Evolutionary conservation across 805 yeast species (phyloP).

Genomic region (Spathaspora gorwiae): DNA sequence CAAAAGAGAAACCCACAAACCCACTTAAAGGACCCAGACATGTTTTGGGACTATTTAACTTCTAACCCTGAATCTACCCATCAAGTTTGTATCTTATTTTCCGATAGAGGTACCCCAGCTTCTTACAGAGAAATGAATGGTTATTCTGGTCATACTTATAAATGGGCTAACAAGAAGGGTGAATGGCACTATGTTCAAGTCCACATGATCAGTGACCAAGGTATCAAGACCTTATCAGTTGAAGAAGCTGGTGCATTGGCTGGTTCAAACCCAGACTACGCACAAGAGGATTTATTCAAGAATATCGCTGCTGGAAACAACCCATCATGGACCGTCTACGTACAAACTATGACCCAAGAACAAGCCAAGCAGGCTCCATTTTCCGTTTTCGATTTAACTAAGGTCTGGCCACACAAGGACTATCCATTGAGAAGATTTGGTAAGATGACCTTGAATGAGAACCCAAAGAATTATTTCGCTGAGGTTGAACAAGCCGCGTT

Average conservation of each 20-base stretch:
- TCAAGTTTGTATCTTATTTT: conserved; percentile 68
- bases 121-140: conserved; percentile 77
- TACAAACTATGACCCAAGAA: conserved; percentile 82
- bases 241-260: conserved; percentile 67
- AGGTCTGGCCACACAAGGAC: conserved; percentile 85
- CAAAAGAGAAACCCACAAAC: conserved; percentile 85
- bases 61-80: conserved; percentile 71
- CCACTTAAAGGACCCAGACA: conserved; percentile 71
- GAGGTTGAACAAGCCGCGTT: conserved; percentile 61
- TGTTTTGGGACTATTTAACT: conserved; percentile 82
- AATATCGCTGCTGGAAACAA: conserved; percentile 70
- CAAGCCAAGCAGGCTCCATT: conserved; percentile 72
- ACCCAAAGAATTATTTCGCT: conserved; percentile 83
- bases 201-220: conserved; percentile 66
- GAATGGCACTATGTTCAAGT: conserved; percentile 78
- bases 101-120: conserved; percentile 81
- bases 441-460: conserved; percentile 70
- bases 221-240: conserved; percentile 45
- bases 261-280: conserved; percentile 79
- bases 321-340: conserved; percentile 82
- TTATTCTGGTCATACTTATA: conserved; percentile 80
- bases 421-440: conserved; percentile 88
- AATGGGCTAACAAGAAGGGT: conserved; percentile 72
- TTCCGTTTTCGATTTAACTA: conserved; percentile 85
- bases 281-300: conserved; percentile 75